A percentile compares a stretch with the other conserved stretches of the same genome.
Conservation (phyloP, 1,284 basidiomycete species). For the Fomitopsis schrenkii region DNA sequence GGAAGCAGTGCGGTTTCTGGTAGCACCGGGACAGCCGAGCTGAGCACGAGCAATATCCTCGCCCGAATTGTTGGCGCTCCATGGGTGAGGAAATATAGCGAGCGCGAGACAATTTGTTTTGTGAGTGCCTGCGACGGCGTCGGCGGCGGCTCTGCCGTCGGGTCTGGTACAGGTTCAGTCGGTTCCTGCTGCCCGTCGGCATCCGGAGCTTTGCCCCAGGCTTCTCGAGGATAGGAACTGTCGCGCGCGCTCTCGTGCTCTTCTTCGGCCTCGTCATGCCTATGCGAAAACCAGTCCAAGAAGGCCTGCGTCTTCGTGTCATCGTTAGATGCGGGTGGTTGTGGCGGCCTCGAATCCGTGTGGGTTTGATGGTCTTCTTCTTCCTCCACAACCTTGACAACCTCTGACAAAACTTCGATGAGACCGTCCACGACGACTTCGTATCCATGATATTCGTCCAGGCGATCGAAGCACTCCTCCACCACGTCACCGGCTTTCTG, state of each 20-base stretch:
- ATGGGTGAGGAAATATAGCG: conserved; percentile 89
- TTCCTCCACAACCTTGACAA: conserved; percentile 65
- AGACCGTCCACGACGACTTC: conserved; percentile 80
- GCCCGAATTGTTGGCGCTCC: conserved; percentile 79
- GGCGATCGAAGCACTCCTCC: conserved; percentile 90
- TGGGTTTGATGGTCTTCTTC: conserved; percentile 34
- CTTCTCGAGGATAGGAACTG: conserved; percentile 38
- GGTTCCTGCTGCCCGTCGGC: conserved; percentile 20
- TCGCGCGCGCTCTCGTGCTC: conserved; percentile 13
- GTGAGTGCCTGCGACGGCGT: conserved; percentile 73
- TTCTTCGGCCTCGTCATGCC: conserved; percentile 31
- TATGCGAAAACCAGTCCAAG: conserved; percentile 58
- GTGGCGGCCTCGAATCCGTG: conserved; percentile 1
- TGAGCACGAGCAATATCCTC: conserved; percentile 72
- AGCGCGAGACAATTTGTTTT: conserved; percentile 81
- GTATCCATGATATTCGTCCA: conserved; percentile 94
- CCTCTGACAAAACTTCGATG: conserved; percentile 80
- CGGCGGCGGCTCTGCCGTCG: conserved; percentile 37
- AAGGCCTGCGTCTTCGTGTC: conserved; percentile 42
- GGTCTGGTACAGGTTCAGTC: conserved; percentile 20
- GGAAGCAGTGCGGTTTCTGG: conserved; percentile 76
- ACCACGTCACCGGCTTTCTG: conserved; percentile 87
- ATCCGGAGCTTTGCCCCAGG: conserved; percentile 37
- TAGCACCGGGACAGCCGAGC: conserved; percentile 71
- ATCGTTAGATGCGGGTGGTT: conserved; percentile 13